Conservation (phyloP, 1,139 yeast genomes). For the Casaregolazyma lundiana region DNA sequence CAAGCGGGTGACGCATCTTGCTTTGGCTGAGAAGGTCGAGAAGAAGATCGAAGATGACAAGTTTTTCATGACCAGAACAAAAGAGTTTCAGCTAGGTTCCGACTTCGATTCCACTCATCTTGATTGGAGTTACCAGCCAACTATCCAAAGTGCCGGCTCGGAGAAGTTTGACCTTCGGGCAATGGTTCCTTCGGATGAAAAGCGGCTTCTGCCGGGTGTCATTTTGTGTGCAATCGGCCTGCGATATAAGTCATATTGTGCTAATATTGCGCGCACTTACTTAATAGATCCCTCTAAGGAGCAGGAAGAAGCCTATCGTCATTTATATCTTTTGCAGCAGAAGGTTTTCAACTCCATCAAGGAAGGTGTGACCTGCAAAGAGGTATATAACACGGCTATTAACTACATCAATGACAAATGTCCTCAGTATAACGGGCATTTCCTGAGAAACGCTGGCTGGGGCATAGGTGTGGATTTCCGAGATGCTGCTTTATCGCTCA, state of each 20-base stretch:
- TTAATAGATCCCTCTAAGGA: slow-evolving; percentile 83
- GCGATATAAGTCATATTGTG: slow-evolving; percentile 84
- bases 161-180: slow-evolving; percentile 72
- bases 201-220: slow-evolving; percentile 68
- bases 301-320: slow-evolving; percentile 75
- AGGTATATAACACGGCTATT: slow-evolving; percentile 61
- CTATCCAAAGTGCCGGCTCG: slow-evolving; percentile 76
- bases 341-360: slow-evolving; percentile 57
- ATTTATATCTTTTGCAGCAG: slow-evolving; percentile 54
- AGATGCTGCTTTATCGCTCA: slow-evolving; percentile 71
- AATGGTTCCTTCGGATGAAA: slow-evolving; percentile 71
- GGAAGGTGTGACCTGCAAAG: slow-evolving; percentile 63
- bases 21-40: slow-evolving; percentile 73
- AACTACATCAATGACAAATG: slow-evolving; percentile 50
- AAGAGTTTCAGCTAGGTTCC: slow-evolving; percentile 50
- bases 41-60: slow-evolving; percentile 72
- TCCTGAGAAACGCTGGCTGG: slow-evolving; percentile 85
- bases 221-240: slow-evolving; percentile 81
- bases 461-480: slow-evolving; percentile 87
- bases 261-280: slow-evolving; percentile 83
- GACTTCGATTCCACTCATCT: slow-evolving; percentile 73
- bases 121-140: slow-evolving; percentile 95
- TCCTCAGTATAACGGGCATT: slow-evolving; percentile 60
- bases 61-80: slow-evolving; percentile 47
- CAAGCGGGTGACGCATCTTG: slow-evolving; percentile 63